Percentiles rank a stretch among this genome's conserved stretches.
phyloP scores from a whole-genome alignment of 352 stramenopile genomes.

The Elongisporangium prolatum region DNA sequence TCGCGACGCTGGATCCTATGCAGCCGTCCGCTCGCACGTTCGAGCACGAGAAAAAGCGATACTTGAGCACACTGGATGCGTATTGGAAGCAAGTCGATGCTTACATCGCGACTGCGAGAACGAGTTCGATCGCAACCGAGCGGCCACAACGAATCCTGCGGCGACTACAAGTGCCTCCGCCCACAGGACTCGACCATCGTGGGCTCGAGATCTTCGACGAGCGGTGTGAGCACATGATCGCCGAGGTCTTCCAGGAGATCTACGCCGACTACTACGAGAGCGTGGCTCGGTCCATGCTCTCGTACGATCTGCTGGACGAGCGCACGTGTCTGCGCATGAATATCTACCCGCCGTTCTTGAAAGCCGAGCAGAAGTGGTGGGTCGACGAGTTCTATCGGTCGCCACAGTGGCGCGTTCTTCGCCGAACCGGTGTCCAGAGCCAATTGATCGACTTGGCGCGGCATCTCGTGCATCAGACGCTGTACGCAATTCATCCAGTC shows the following conservation, averaged over 20 bases:
- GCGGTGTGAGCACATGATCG: conserved; percentile 61
- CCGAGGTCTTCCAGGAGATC: conserved; percentile 71
- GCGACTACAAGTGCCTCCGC: conserved; percentile 64
- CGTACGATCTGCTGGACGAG: conserved; percentile 86
- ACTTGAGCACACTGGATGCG: conserved; percentile 74
- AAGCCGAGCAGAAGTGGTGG: conserved; percentile 85
- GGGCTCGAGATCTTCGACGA: conserved; percentile 52
- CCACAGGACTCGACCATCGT: conserved; percentile 32
- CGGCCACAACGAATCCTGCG: conserved; percentile 56
- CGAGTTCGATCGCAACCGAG: conserved; percentile 59
- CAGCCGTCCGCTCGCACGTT: conserved; percentile 64
- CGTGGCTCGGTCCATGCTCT: conserved; percentile 74
- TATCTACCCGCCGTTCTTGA: conserved; percentile 80
- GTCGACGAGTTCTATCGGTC: conserved; percentile 66
- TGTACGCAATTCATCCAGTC: conserved; percentile 76
- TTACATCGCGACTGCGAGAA: conserved; percentile 43
- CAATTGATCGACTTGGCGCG: conserved; percentile 34
- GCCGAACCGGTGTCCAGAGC: conserved; percentile 67
- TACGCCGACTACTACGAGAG: conserved; percentile 78
- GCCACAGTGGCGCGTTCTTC: conserved; percentile 73
- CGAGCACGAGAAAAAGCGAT: conserved; percentile 70
- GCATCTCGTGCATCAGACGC: conserved; percentile 36
- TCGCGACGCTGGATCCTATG: conserved; percentile 37
- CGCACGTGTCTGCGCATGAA: conserved; percentile 61
- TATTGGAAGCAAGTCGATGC: conserved; percentile 82